Percentiles rank a stretch among this genome's conserved stretches.
phyloP scores from a whole-genome alignment of 768 basidiomycete species.

The Rhizopogon rudus region DNA sequence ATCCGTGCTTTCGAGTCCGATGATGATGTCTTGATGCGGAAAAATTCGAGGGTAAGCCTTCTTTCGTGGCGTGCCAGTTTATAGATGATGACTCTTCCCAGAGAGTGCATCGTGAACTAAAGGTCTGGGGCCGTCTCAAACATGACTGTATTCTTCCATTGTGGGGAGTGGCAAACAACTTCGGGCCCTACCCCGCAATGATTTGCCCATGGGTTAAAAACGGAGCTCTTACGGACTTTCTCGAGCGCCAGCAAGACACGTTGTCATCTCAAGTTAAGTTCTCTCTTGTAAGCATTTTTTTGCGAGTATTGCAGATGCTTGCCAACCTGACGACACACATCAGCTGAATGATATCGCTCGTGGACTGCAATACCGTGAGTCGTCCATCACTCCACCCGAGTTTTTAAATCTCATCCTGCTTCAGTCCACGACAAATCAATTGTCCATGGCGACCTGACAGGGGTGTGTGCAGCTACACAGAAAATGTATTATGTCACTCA shows the following conservation, averaged over 20 bases:
- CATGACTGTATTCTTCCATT: constrained; percentile 18
- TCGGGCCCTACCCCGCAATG: constrained; percentile 15
- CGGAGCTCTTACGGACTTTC: constrained; percentile 8
- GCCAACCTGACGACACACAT: no score
- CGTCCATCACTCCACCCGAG: neutral
- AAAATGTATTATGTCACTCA: neutral
- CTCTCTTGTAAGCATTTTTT: constrained; percentile 7
- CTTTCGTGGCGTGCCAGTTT: neutral
- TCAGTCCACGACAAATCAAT: neutral
- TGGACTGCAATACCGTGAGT: no score
- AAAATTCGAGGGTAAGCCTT: neutral
- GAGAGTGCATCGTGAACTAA: constrained; percentile 16
- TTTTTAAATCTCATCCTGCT: neutral
- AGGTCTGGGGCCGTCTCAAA: constrained; percentile 14
- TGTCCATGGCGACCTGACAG: constrained; percentile 3
- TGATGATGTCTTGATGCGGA: neutral
- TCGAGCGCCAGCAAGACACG: constrained; percentile 2
- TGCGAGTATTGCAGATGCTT: no score
- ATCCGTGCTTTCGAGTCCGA: neutral
- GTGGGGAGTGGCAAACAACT: constrained; percentile 11
- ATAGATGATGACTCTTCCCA: neutral
- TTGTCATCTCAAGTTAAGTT: constrained; percentile 8
- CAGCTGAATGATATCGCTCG: no score
- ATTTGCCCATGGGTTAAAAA: constrained; percentile 16
- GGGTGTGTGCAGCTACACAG: neutral